A percentile compares a stretch with the other conserved stretches of the same genome.
Evolutionary conservation across 2,329 filamentous ascomycete species (phyloP).

Genomic region (Arthroderma uncinatum): DNA sequence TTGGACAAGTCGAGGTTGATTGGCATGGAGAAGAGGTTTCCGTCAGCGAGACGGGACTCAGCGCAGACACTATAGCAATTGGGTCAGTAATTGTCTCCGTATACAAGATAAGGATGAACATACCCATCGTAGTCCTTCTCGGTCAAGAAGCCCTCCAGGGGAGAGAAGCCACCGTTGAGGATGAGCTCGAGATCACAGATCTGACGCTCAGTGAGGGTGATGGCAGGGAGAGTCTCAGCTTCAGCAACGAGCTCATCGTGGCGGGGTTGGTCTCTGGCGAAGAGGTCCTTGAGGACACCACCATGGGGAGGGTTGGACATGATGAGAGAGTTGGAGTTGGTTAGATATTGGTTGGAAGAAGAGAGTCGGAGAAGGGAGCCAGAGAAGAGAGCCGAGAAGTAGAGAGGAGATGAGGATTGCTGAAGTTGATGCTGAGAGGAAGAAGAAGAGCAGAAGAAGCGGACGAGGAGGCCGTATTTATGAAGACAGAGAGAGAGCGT

Average conservation of each 20-base stretch:
- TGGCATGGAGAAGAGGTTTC: constrained; percentile 89
- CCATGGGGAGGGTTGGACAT: constrained; percentile 59
- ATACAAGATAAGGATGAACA: constrained; percentile 19
- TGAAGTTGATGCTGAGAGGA: not conserved
- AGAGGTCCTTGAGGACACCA: constrained; percentile 93
- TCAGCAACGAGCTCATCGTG: constrained; percentile 69
- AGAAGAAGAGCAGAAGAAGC: not conserved
- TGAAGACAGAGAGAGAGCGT: not conserved
- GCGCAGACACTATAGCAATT: constrained; percentile 60
- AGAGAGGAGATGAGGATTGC: not conserved
- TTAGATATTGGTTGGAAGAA: not conserved
- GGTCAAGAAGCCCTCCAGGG: constrained; percentile 95
- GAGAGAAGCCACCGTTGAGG: constrained; percentile 94
- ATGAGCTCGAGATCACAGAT: constrained; percentile 96
- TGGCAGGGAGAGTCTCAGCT: constrained; percentile 73
- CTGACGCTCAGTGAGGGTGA: constrained; percentile 82
- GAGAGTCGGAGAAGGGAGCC: too few species aligned
- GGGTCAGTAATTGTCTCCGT: constrained; percentile 6
- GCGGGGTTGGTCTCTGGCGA: constrained; percentile 80
- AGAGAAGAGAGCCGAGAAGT: not conserved
- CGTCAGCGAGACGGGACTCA: constrained; percentile 74
- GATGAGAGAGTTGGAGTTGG: not conserved
- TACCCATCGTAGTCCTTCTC: constrained; percentile 94
- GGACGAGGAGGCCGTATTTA: constrained; percentile 4
- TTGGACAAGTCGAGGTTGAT: constrained; percentile 83